Evolutionary conservation across 108 stramenopile species (phyloP), one percentile per base, ranked within the genome.

Genomic region (Nitzschia sp.): DNA sequence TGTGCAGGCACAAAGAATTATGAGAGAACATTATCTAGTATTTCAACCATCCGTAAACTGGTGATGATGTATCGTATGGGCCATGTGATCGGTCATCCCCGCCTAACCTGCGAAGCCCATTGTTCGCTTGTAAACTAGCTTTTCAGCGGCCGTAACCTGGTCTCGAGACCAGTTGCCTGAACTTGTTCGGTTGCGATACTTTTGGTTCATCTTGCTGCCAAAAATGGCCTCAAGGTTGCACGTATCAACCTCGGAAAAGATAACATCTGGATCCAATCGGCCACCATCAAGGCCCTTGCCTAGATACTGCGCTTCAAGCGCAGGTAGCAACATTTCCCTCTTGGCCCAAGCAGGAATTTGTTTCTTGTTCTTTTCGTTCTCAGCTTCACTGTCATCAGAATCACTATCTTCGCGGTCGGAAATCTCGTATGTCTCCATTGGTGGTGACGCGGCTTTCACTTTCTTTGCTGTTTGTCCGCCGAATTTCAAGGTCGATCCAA

Each of bases 151-250:
- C 16, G 94, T 95, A 2, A 94, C 87, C 31, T 82, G 68, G 73
- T 97, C 96, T 28, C 80, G 80, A 3, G 80, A 65, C 96, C 96
- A 97, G 75, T 97, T 87, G 0, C 90, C 96, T 25, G 89, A 86
- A 64, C 85, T 86, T 15, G 89, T 92, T 35, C 96, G 75, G 25
- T 62, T 78, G 21, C 77, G 56, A 61, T 92, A 96, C n/a, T 85
- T 76, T 6, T 55, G 27, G n/a, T 72, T 63, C 79, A 89, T 90
- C 68, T 82, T 88, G 50, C 77, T 79, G 9, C 60, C 66, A 67
- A 97, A 97, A 35, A 97, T 97, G n/a, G 85, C 87, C 72, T 94
- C 91, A 5, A 97, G 76, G 78, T 93, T 85, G 76, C 96, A 97
- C 0, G 86, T 88, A 11, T 84, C 44, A 0, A 97, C 93, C 67